Evolutionary conservation across 441 rosid species (phyloP).

Genomic region (Melastoma candidum): DNA sequence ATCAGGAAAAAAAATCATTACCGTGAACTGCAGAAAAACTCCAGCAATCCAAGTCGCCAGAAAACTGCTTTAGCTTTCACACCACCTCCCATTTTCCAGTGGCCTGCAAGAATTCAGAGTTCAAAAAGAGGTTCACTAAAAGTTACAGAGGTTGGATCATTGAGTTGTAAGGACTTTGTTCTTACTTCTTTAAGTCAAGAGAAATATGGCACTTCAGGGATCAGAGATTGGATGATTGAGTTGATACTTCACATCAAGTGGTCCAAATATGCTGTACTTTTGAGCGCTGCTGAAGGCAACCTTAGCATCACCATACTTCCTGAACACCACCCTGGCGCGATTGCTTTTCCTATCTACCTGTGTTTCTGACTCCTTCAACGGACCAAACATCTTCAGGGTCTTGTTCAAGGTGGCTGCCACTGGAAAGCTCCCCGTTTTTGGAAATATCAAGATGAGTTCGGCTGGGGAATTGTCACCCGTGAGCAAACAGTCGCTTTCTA

Average conservation of each 20-base stretch:
- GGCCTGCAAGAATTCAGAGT: too few species aligned
- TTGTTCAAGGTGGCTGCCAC: conserved; percentile 61
- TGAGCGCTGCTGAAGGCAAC: conserved; percentile 74
- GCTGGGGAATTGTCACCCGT: conserved; percentile 69
- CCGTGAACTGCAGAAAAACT: too few species aligned
- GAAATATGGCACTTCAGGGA: conserved; percentile 9
- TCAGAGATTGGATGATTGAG: conserved; percentile 55
- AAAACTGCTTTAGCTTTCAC: too few species aligned
- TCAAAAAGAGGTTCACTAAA: too few species aligned
- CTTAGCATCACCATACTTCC: conserved; percentile 67
- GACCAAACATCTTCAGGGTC: conserved; percentile 87
- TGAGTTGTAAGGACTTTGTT: too few species aligned
- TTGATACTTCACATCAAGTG: conserved; percentile 62
- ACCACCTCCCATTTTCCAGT: too few species aligned
- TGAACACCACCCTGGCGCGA: conserved; percentile 87
- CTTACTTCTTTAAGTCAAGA: too few species aligned
- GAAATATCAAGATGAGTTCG: conserved; percentile 75
- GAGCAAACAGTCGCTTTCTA: conserved; percentile 37
- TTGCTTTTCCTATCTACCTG: conserved; percentile 65
- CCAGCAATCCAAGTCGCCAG: too few species aligned
- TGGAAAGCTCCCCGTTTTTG: conserved; percentile 60
- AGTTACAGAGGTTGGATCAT: too few species aligned
- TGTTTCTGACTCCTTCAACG: conserved; percentile 65
- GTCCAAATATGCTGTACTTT: conserved; percentile 75
- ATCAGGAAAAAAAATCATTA: too few species aligned